Evolutionary conservation across 495 filamentous ascomycete genomes (phyloP).

Genomic region (Xylona heveae): DNA sequence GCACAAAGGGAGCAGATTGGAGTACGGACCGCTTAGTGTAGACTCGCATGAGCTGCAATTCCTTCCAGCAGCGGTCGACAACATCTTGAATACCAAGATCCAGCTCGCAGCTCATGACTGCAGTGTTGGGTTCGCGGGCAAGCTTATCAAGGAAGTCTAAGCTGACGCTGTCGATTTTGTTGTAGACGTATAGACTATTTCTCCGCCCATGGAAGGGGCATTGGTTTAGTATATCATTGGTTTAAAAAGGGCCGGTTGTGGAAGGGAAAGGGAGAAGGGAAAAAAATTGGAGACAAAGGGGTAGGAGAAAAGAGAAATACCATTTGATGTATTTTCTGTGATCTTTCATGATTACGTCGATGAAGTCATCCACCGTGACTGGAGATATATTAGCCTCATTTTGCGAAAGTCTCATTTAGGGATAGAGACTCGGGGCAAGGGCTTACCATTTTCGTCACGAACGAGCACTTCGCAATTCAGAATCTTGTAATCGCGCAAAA

Average conservation of each 20-base stretch:
- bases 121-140: constrained; percentile 80
- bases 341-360: constrained; percentile 98
- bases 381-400: neutral
- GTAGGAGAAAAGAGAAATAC: constrained; percentile 13
- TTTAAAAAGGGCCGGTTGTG: neutral
- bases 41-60: constrained; percentile 71
- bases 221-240: neutral
- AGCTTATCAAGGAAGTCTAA: constrained; percentile 83
- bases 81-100: constrained; percentile 95
- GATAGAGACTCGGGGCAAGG: neutral
- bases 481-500: constrained; percentile 95
- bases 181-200: constrained; percentile 89
- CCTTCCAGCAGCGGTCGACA: constrained; percentile 88
- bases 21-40: constrained; percentile 69
- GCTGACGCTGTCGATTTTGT: constrained; percentile 95
- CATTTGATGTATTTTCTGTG: constrained; percentile 93
- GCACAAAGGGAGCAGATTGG: neutral
- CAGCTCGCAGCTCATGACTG: constrained; percentile 94
- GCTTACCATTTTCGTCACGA: constrained; percentile 66
- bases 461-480: constrained; percentile 94
- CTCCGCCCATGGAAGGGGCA: neutral
- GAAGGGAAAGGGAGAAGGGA: neutral
- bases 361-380: constrained; percentile 95
- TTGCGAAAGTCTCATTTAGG: neutral
- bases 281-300: neutral